Base-by-base conservation (phyloP, 2,329 filamentous ascomycete species). In the Fusarium mangiferae region DNA sequence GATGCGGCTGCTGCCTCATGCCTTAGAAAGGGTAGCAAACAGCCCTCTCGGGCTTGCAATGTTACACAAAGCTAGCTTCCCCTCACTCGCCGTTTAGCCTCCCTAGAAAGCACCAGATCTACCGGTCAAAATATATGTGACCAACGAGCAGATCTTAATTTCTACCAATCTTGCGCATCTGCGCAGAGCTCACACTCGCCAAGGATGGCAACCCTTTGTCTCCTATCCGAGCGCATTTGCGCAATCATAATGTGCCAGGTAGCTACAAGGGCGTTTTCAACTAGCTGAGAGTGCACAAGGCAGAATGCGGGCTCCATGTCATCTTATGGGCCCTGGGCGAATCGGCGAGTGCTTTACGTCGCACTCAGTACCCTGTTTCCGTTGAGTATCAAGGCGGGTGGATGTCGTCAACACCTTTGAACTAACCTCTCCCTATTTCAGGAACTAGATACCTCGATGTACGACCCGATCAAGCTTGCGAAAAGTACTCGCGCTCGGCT, bases 51-150 rank as follows among this genome's bases (percentile, higher is more conserved):
- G 24, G 51, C 14, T 54, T n/a, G 4, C 10, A 28, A 10, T n/a
- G 14, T 41, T 18, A 7, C 24, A 55, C 24, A 54, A 41, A 11
- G 20, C 35, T n/a, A 11, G 20, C 35, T n/a, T 14, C 15, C 20
- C 24, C 51, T 30, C 11, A 6, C 20, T 28, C 20, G 11, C 24
- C 15, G 51, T 28, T 14, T n/a, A 39, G 15, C 24, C 51, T 7
- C 15, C 7, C 24, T 18, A 13, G 7, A 28, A 38, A 54, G 11
- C 5, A 39, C 24, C 10, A 28, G 3, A 18, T 18, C 7, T 14
- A 28, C 11, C 14, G 0, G 13, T 28, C 14, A 18, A 28, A 9
- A 5, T 13, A n/a, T n/a, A 24, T 18, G 4, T 9, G 3, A n/a
- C 24, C 7, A 15, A 35, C 1, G 13, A 22, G 20, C 24, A 26